Conservation (phyloP, 2,329 filamentous ascomycete genomes). For the Penicillium janthinellum region DNA sequence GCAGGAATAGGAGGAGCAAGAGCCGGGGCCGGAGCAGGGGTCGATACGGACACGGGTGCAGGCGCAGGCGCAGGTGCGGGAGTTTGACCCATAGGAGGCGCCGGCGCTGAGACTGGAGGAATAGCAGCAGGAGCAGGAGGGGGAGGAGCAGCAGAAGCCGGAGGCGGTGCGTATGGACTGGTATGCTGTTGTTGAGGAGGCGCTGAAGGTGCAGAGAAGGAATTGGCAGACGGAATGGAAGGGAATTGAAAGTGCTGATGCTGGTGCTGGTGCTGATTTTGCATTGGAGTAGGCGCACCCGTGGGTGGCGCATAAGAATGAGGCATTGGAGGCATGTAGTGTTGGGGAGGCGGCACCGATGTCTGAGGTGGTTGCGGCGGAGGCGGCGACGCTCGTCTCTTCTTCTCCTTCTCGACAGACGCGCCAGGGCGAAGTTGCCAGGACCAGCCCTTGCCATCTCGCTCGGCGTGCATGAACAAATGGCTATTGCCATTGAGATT, state of each 20-base stretch:
- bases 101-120: slow-evolving; percentile 18
- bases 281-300: slow-evolving; percentile 32
- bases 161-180: slow-evolving; percentile 27
- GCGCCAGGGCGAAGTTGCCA: slow-evolving; percentile 63
- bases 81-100: slow-evolving; percentile 14
- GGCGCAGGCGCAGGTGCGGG: slow-evolving; percentile 7
- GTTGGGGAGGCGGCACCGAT: slow-evolving; percentile 32
- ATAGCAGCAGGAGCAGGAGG: slow-evolving; percentile 17
- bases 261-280: slow-evolving; percentile 37
- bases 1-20: slow-evolving; percentile 17
- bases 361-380: slow-evolving; percentile 36
- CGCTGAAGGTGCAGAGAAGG: slow-evolving; percentile 34
- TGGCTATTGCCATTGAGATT: slow-evolving; percentile 61
- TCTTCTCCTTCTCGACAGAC: slow-evolving; percentile 61
- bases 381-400: slow-evolving; percentile 51
- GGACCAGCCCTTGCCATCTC: slow-evolving; percentile 64
- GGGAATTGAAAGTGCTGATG: slow-evolving; percentile 41
- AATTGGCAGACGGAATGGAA: slow-evolving; percentile 34
- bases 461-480: slow-evolving; percentile 62
- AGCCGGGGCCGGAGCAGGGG: slow-evolving; percentile 22
- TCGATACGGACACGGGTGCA: slow-evolving; percentile 13
- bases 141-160: slow-evolving; percentile 21
- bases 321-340: slow-evolving; percentile 40
- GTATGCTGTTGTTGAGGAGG: slow-evolving; percentile 30
- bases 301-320: slow-evolving; percentile 35